A percentile compares a stretch with the other conserved stretches of the same genome.
These are phyloP conservation scores for Ophiostoma sp. DNA, from an alignment of 2,329 filamentous ascomycete genomes.

Conservation along the genomic window DNA sequence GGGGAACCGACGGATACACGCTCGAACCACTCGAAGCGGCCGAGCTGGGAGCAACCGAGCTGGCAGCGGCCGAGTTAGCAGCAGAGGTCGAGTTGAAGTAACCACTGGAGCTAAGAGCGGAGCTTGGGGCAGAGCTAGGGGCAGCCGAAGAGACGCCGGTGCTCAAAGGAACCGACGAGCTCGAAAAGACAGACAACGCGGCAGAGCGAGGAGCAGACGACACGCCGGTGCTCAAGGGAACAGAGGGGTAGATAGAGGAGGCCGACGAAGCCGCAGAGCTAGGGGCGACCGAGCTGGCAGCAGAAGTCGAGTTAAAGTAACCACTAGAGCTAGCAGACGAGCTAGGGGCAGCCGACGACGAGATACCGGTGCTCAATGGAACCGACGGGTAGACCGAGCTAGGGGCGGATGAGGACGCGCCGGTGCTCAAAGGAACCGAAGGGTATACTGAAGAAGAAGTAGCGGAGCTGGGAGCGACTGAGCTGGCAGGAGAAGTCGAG, in stretches of 20 bases:
- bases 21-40: not conserved
- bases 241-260: not conserved
- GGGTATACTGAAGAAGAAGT: not conserved
- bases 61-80: no score
- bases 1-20: not conserved
- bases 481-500: not conserved
- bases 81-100: not conserved
- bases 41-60: not conserved
- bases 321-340: not conserved
- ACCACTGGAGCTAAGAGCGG: no score
- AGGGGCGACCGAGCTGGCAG: not conserved
- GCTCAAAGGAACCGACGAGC: constrained; percentile 6
- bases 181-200: not conserved
- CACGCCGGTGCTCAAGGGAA: not conserved
- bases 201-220: not conserved
- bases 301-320: not conserved
- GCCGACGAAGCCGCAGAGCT: not conserved
- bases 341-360: not conserved
- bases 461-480: not conserved
- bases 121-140: not conserved
- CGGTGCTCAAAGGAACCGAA: not conserved
- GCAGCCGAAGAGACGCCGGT: not conserved
- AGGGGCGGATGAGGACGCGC: not conserved
- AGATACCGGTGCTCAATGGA: not conserved
- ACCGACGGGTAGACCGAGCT: not conserved